Percentiles rank a stretch among this genome's conserved stretches.
Conservation (phyloP, 1,284 basidiomycete genomes). For the Erythrobasidium hasegawianum region DNA sequence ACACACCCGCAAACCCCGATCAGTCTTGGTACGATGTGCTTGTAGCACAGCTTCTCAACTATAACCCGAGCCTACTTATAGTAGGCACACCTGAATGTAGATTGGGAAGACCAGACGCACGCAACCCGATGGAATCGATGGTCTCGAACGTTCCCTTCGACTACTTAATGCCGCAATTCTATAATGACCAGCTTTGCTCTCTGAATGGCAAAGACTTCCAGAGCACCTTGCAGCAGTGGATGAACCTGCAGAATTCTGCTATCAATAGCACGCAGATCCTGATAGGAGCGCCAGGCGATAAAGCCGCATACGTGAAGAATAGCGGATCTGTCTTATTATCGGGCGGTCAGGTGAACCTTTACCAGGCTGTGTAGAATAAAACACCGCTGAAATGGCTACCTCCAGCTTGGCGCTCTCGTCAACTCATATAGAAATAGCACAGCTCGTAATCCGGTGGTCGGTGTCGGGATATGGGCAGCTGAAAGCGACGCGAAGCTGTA, state of each 20-base stretch:
- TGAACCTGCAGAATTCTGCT: not conserved
- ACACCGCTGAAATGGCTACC: too few relatives aligned
- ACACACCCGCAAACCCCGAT: not conserved
- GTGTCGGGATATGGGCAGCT: not conserved
- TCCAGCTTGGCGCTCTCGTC: not conserved
- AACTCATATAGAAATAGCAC: not conserved
- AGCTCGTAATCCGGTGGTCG: not conserved
- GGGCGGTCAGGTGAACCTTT: not conserved
- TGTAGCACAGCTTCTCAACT: not conserved
- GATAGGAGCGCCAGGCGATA: slow-evolving; percentile 1
- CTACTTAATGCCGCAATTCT: not conserved
- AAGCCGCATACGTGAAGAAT: not conserved
- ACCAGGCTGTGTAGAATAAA: too few relatives aligned
- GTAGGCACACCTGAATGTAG: not conserved
- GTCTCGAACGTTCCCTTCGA: not conserved
- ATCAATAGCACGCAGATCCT: not conserved
- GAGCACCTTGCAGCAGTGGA: not conserved
- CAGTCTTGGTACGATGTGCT: not conserved
- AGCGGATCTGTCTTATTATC: not conserved
- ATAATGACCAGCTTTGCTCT: not conserved
- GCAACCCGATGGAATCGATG: slow-evolving; percentile 1
- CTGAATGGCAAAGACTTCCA: not conserved
- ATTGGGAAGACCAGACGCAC: not conserved
- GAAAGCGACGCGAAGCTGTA: not conserved
- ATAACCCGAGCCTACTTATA: not conserved